These are phyloP conservation scores for Psidium friedrichsthalianum DNA, from an alignment of 345 rosid genomes.

Conservation along the genomic window DNA sequence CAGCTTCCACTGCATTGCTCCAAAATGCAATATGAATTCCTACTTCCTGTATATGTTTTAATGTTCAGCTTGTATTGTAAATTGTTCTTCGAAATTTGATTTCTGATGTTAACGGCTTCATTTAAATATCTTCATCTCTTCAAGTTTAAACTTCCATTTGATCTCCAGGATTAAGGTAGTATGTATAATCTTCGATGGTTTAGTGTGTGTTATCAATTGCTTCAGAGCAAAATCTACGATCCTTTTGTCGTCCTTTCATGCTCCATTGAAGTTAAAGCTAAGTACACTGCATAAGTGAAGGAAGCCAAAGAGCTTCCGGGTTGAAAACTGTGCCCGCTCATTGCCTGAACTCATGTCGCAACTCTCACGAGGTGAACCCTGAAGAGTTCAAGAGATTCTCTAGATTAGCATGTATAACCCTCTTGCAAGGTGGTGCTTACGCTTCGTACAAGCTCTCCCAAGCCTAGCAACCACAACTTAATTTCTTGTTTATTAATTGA, in stretches of 20 bases:
- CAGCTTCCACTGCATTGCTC: not conserved
- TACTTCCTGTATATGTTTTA: no score
- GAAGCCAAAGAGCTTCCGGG: no score
- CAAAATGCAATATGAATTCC: not conserved
- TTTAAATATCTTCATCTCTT: not conserved
- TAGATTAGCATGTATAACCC: not conserved
- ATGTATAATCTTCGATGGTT: not conserved
- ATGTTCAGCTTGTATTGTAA: not conserved
- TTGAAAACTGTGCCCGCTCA: not conserved
- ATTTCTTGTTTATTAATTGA: no score
- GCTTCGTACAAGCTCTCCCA: not conserved
- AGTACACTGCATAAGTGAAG: no score
- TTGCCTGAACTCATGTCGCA: not conserved
- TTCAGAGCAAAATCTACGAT: not conserved
- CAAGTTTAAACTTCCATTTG: not conserved
- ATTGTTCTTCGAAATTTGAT: not conserved
- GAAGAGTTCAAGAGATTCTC: not conserved
- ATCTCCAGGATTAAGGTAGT: not conserved
- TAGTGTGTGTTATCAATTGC: not conserved
- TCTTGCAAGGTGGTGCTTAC: not conserved
- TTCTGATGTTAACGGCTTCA: not conserved
- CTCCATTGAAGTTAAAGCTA: not conserved
- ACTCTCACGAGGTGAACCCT: not conserved
- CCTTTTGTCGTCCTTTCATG: not conserved
- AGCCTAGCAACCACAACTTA: not conserved